These are phyloP conservation scores for Carex kokanica DNA, from an alignment of 176 grass and related monocot species.

Conservation along the genomic window DNA sequence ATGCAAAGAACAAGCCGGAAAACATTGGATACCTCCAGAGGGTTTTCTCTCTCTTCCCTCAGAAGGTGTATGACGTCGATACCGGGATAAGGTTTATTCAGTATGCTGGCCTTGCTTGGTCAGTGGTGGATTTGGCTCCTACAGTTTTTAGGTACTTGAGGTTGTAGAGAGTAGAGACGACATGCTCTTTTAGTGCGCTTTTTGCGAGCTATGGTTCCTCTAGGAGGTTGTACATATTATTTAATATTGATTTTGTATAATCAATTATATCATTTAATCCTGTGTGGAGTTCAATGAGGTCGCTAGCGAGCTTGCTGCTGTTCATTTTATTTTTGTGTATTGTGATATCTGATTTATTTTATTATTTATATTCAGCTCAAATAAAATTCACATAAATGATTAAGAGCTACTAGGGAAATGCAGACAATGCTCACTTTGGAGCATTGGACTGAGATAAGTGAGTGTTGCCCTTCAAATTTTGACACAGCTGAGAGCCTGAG, in stretches of 20 bases:
- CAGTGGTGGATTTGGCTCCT: slow-evolving; percentile 85
- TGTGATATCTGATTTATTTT: neutral
- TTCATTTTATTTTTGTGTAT: neutral
- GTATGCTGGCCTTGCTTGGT: slow-evolving; percentile 86
- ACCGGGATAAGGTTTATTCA: slow-evolving; percentile 92
- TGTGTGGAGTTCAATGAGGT: neutral
- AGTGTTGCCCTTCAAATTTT: neutral
- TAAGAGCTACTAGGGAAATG: neutral
- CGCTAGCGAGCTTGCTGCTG: neutral
- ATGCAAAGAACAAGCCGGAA: slow-evolving; percentile 33
- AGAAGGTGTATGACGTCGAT: slow-evolving; percentile 80
- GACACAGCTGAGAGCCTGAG: neutral
- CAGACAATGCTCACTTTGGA: neutral
- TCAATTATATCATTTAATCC: neutral
- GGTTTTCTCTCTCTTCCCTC: slow-evolving; percentile 53
- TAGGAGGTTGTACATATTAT: slow-evolving; percentile 28
- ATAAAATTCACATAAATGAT: neutral
- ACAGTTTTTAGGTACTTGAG: slow-evolving; percentile 61
- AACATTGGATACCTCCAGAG: slow-evolving; percentile 58
- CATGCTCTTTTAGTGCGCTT: neutral
- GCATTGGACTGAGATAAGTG: neutral
- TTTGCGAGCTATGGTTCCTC: neutral
- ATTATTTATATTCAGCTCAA: neutral
- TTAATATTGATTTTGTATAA: slow-evolving; percentile 14
- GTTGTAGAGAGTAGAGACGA: slow-evolving; percentile 37